These are phyloP conservation scores for Beauveria rudraprayagi DNA, from an alignment of 2,329 filamentous ascomycete genomes.

Conservation along the genomic window DNA sequence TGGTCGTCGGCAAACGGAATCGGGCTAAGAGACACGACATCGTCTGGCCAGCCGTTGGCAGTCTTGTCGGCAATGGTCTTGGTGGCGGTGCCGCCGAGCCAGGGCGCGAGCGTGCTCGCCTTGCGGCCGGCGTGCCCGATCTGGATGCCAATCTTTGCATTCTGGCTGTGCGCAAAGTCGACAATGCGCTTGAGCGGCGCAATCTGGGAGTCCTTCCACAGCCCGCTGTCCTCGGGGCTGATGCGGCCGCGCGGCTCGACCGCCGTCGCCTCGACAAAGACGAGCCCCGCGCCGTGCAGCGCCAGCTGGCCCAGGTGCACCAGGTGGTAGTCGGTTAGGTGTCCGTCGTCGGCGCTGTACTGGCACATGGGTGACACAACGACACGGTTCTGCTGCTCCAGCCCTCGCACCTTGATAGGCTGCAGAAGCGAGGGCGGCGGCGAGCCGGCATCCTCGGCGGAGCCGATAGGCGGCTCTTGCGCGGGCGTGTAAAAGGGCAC, in stretches of 20 bases:
- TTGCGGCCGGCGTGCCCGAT: constrained; percentile 73
- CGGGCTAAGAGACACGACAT: constrained; percentile 43
- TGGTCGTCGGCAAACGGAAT: constrained; percentile 54
- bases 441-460: constrained; percentile 27
- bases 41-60: constrained; percentile 48
- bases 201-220: constrained; percentile 82
- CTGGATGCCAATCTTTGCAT: constrained; percentile 70
- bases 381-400: constrained; percentile 49
- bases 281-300: constrained; percentile 63
- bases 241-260: constrained; percentile 73
- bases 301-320: constrained; percentile 76
- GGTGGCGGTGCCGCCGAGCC: constrained; percentile 45
- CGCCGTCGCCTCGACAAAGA: constrained; percentile 70
- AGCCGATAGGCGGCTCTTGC: constrained; percentile 43
- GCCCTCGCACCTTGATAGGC: constrained; percentile 45
- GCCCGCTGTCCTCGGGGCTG: constrained; percentile 67
- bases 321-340: constrained; percentile 73
- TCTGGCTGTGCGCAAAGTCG: constrained; percentile 74
- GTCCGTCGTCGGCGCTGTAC: constrained; percentile 51
- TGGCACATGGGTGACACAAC: constrained; percentile 55
- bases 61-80: constrained; percentile 44
- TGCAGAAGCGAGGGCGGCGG: constrained; percentile 46
- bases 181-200: constrained; percentile 60
- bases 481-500: constrained; percentile 47
- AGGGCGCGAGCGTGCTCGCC: constrained; percentile 53